phyloP scores from a whole-genome alignment of 2,329 filamentous ascomycete genomes.

The Pyricularia sp. region DNA sequence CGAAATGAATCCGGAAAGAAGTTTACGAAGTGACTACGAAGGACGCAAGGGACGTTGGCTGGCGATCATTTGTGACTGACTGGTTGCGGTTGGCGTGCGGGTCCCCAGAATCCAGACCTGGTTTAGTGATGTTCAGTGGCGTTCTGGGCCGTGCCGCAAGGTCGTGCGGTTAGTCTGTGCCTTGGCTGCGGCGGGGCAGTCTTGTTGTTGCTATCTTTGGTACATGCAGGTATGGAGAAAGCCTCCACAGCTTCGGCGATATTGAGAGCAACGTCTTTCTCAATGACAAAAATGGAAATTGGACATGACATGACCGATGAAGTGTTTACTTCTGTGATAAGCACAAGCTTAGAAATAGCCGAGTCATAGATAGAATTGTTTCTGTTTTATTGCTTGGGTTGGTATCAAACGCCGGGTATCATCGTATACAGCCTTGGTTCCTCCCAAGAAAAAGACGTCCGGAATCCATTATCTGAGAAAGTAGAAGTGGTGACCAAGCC shows the following conservation, averaged over 20 bases:
- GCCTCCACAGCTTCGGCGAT: neutral
- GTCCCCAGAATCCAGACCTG: neutral
- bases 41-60: neutral
- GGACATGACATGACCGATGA: neutral
- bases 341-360: neutral
- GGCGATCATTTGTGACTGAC: neutral
- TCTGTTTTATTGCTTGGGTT: neutral
- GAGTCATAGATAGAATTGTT: neutral
- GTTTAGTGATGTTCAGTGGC: neutral
- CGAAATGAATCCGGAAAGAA: neutral
- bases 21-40: neutral
- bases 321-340: neutral
- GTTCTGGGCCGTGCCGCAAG: neutral
- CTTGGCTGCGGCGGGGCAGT: neutral
- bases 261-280: neutral
- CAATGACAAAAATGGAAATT: neutral
- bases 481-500: neutral
- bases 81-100: neutral
- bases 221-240: too few relatives aligned
- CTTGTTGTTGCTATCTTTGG: neutral
- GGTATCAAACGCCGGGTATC: neutral
- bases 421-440: neutral
- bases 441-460: neutral
- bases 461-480: neutral
- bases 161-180: neutral